Evolutionary conservation across 225 moss, liverwort and hornwort genomes (phyloP).

Genomic region (Thuidium tamariscinum): DNA sequence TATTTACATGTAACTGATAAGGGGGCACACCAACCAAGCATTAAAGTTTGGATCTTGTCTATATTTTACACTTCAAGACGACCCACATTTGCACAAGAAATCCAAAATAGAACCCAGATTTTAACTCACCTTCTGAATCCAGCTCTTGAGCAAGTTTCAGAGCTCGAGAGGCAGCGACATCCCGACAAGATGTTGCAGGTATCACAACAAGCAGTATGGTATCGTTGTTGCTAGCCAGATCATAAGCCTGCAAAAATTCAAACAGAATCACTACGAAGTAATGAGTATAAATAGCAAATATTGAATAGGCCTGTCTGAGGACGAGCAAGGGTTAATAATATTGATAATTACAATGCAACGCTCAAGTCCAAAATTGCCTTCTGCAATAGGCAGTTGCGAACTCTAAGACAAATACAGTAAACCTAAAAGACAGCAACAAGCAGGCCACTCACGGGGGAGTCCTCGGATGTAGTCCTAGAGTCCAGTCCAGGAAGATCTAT

Average conservation of each 20-base stretch:
- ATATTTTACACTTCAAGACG: background rate
- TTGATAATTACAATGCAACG: background rate
- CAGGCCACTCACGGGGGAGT: conserved; percentile 50
- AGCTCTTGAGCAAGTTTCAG: conserved; percentile 81
- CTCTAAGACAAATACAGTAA: background rate
- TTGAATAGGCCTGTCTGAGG: background rate
- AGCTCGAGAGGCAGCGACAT: conserved; percentile 66
- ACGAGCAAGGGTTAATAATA: background rate
- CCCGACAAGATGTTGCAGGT: conserved; percentile 69
- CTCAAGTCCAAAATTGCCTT: background rate
- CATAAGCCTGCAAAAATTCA: conserved; percentile 45
- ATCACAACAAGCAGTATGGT: conserved; percentile 77
- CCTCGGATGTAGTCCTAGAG: conserved; percentile 50
- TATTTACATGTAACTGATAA: background rate
- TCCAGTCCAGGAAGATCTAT: conserved; percentile 89
- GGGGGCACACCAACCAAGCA: background rate
- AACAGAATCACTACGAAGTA: background rate
- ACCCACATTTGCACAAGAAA: background rate
- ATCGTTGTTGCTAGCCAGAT: conserved; percentile 70
- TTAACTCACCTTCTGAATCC: conserved; percentile 62
- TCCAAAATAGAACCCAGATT: background rate
- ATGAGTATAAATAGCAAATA: background rate
- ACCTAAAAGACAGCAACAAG: background rate
- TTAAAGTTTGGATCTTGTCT: background rate
- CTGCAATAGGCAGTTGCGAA: background rate